phyloP scores from a whole-genome alignment of 345 rosid species.

The Brassica nigra region DNA sequence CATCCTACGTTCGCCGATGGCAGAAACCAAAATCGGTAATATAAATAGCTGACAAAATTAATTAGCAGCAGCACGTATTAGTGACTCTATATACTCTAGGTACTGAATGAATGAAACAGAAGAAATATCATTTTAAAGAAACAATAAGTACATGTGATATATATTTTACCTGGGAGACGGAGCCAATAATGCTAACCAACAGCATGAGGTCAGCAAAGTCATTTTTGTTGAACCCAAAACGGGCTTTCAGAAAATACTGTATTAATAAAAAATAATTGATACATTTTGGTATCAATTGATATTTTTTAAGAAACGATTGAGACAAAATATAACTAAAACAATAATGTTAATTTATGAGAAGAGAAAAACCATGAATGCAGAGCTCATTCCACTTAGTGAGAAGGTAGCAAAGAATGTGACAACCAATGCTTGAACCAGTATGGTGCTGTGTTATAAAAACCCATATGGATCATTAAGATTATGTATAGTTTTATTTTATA shows the following conservation, averaged over 20 bases:
- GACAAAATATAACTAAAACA: too few relatives aligned
- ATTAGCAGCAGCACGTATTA: background rate
- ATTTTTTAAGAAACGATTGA: too few relatives aligned
- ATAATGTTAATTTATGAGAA: background rate
- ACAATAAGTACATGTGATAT: too few relatives aligned
- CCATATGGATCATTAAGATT: background rate
- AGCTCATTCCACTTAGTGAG: slow-evolving; percentile 54
- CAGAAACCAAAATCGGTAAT: slow-evolving; percentile 58
- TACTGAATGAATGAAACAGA: too few relatives aligned
- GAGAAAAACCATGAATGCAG: slow-evolving; percentile 54
- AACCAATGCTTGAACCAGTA: slow-evolving; percentile 63
- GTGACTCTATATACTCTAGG: too few relatives aligned
- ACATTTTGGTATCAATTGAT: too few relatives aligned
- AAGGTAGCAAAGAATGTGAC: slow-evolving; percentile 71
- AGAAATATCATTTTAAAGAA: too few relatives aligned
- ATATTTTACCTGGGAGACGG: slow-evolving; percentile 60
- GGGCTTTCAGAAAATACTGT: slow-evolving; percentile 84
- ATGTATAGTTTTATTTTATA: too few relatives aligned
- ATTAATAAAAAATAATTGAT: background rate
- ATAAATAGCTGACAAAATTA: slow-evolving; percentile 55
- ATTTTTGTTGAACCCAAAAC: slow-evolving; percentile 71
- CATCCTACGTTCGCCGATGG: slow-evolving; percentile 59
- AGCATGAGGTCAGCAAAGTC: slow-evolving; percentile 71
- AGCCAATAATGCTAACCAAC: slow-evolving; percentile 45
- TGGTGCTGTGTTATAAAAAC: slow-evolving; percentile 45